phyloP scores from a whole-genome alignment of 2,329 filamentous ascomycete species.

The Reticulascus tulasneorum region DNA sequence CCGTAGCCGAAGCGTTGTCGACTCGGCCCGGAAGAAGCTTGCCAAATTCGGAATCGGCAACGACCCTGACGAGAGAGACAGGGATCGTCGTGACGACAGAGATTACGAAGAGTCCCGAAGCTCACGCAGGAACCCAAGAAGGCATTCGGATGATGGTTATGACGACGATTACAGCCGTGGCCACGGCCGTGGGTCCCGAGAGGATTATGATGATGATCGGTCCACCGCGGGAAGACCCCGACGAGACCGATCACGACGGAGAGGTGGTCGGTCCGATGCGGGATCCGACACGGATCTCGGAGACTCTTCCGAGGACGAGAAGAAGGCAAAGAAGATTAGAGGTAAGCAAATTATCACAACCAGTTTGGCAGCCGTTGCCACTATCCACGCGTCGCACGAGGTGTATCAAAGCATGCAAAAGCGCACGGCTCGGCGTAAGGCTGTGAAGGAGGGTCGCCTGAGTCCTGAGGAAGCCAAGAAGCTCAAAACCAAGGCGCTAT shows the following conservation, averaged over 20 bases:
- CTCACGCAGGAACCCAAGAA: conserved; percentile 32
- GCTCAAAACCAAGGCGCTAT: conserved; percentile 51
- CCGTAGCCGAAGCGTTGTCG: conserved; percentile 64
- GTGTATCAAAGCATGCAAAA: conserved; percentile 58
- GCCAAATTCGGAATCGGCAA: conserved; percentile 58
- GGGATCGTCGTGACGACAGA: conserved; percentile 38
- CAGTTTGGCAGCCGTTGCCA: conserved; percentile 54
- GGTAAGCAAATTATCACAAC: conserved; percentile 59
- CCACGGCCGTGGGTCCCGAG: conserved; percentile 31
- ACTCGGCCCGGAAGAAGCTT: conserved; percentile 56
- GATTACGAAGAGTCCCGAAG: conserved; percentile 32
- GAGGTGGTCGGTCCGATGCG: conserved; percentile 41
- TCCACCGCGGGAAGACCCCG: conserved; percentile 37
- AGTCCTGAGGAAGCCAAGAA: conserved; percentile 49
- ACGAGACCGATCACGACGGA: conserved; percentile 27
- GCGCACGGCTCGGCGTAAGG: conserved; percentile 47
- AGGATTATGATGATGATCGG: conserved; percentile 43
- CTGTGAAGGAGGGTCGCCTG: conserved; percentile 50
- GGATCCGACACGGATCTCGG: conserved; percentile 52
- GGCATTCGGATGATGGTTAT: conserved; percentile 41
- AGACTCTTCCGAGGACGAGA: conserved; percentile 55
- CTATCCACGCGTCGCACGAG: conserved; percentile 56
- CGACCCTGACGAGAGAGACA: conserved; percentile 37
- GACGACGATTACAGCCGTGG: conserved; percentile 40
- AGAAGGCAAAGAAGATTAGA: conserved; percentile 52